Base-by-base conservation (phyloP, 768 basidiomycete genomes). In the Butyriboletus loyo region DNA sequence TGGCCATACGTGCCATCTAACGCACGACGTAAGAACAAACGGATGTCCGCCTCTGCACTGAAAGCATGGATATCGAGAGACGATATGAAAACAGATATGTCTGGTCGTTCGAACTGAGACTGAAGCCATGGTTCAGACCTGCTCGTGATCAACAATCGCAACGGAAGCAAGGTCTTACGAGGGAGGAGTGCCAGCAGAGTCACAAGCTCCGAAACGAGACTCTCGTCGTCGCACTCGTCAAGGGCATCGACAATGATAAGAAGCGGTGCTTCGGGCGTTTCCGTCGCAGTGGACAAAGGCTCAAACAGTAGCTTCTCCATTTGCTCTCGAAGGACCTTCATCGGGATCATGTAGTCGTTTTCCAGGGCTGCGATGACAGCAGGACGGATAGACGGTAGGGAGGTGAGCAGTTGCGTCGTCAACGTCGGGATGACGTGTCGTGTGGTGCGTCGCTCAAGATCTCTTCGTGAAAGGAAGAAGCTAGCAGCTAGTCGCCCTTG, bases 401-500 rank as follows among this genome's bases (percentile, higher is more conserved):
- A 50, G 11, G 40, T 34, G 9, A 66, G 56, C 1, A 74, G 53
- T 34, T 74, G 73, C 4, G 60, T 66, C 1, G 66, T 67, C 27
- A 74, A 47, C 0, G 73, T 71, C 1, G 71, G 54, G 8, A 73
- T 46, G 5, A 74, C 55, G 11, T 57, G 55, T 27, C 50, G 56
- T 3, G 59, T 62, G 9, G 58, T 57, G 1, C 60, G 62, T 11
- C 69, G 57, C 24, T 57, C 62, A 9, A 55, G 39, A 32, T 66
- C 65, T 14, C 61, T 57, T n/a, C 66, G 55, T 0, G 66, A 72
- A 58, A 73, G 72, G 54, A 74, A 74, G 57, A 71, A 74, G 42
- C 66, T 68, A 0, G 67, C 71, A 28, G 66, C 67, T 10, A 73
- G 62, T 7, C 64, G 62, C 15, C 45, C 17, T 50, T 55, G 30